phyloP scores from a whole-genome alignment of 495 filamentous ascomycete genomes.

The Aspergillus cavernicola region DNA sequence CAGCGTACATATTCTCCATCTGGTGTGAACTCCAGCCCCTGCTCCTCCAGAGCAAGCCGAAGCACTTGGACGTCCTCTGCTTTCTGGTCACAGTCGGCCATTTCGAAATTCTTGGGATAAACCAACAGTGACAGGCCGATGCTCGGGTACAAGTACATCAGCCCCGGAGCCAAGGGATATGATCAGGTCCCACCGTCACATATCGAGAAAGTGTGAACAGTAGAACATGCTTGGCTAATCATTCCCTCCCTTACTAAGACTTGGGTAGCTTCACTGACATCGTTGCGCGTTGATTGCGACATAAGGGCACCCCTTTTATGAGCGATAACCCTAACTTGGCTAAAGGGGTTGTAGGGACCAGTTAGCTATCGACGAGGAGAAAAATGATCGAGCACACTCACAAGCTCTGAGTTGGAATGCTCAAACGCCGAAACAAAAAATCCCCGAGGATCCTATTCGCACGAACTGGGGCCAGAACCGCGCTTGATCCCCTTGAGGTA shows the following conservation, averaged over 20 bases:
- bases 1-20: constrained; percentile 19
- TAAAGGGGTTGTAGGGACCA: not conserved
- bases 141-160: constrained; percentile 8
- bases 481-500: constrained; percentile 1
- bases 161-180: constrained; percentile 7
- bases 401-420: constrained; percentile 7
- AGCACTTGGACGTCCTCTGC: constrained; percentile 6
- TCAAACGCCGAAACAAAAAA: not conserved
- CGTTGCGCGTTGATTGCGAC: not conserved
- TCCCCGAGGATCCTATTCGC: not conserved
- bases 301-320: not conserved
- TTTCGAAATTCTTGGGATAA: not conserved
- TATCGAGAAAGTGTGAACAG: constrained; percentile 2
- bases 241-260: constrained; percentile 1
- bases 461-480: not conserved
- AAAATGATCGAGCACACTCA: constrained; percentile 1
- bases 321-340: not conserved
- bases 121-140: not conserved
- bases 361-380: not conserved
- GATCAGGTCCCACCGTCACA: constrained; percentile 7
- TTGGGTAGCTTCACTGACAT: not conserved
- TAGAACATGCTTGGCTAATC: constrained; percentile 7
- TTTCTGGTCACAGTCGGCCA: constrained; percentile 11
- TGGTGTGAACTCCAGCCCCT: constrained; percentile 15
- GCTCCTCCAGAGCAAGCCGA: constrained; percentile 3